A percentile compares a stretch with the other conserved stretches of the same genome.
These are phyloP conservation scores for Mycosarcoma mackinlayi DNA, from an alignment of 1,284 basidiomycete species.

Conservation along the genomic window DNA sequence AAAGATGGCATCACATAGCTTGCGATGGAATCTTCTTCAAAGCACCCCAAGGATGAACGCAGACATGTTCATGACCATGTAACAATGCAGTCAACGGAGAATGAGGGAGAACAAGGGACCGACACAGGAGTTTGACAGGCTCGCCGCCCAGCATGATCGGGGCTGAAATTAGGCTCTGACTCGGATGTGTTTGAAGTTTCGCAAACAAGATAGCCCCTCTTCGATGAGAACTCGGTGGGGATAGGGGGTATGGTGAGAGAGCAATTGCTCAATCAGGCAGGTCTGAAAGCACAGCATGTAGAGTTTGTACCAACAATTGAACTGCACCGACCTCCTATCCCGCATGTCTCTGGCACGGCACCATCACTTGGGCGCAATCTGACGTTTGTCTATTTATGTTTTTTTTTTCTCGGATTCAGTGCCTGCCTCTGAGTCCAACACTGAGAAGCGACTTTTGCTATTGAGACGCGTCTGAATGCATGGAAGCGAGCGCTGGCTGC, in stretches of 20 bases:
- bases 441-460: slow-evolving; percentile 1
- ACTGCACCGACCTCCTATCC: slow-evolving; percentile 29
- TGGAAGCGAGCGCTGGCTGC: too few relatives aligned
- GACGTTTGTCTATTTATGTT: slow-evolving; percentile 16
- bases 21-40: too few relatives aligned
- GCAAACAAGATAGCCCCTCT: slow-evolving; percentile 1
- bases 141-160: not conserved
- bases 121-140: slow-evolving; percentile 7
- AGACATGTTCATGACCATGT: too few relatives aligned
- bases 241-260: slow-evolving; percentile 12
- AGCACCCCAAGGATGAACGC: too few relatives aligned
- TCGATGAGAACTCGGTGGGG: not conserved
- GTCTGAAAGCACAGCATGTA: slow-evolving; percentile 1
- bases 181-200: not conserved
- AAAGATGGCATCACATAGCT: too few relatives aligned
- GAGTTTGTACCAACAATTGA: slow-evolving; percentile 19
- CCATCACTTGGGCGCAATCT: slow-evolving; percentile 13
- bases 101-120: not conserved
- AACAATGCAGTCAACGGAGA: too few relatives aligned
- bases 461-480: too few relatives aligned
- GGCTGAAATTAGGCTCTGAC: slow-evolving; percentile 7
- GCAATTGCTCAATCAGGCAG: not conserved
- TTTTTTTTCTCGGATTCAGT: too few relatives aligned
- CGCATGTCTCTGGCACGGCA: slow-evolving; percentile 7
- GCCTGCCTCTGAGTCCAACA: slow-evolving; percentile 12